Percentiles rank a stretch among this genome's conserved stretches.
Conservation (phyloP, 1,284 basidiomycete genomes). For the Earliella scabrosa region DNA sequence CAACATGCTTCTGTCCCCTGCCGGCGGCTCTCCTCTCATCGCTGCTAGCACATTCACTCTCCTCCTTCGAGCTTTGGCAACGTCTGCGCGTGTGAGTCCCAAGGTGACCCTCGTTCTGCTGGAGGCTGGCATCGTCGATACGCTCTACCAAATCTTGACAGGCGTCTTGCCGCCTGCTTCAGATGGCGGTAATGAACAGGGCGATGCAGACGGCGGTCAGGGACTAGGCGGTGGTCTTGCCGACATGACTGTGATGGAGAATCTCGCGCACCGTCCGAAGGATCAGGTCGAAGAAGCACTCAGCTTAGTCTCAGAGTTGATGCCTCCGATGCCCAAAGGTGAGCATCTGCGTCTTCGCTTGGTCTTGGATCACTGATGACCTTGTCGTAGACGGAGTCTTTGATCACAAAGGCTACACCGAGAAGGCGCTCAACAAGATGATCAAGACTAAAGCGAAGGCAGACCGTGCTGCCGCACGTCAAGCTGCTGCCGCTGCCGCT, state of each 20-base stretch:
- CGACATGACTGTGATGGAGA: conserved; percentile 98
- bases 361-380: conserved; percentile 17
- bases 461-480: conserved; percentile 70
- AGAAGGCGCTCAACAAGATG: conserved; percentile 79
- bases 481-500: conserved; percentile 40
- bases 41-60: conserved; percentile 87
- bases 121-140: conserved; percentile 90
- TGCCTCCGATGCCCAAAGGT: conserved; percentile 93
- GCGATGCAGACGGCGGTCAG: conserved; percentile 64
- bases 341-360: conserved; percentile 21
- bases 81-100: conserved; percentile 84
- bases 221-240: conserved; percentile 84
- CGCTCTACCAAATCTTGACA: conserved; percentile 91
- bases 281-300: conserved; percentile 95
- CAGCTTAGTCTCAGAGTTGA: conserved; percentile 84
- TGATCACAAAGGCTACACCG: conserved; percentile 88
- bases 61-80: conserved; percentile 85
- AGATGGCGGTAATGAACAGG: conserved; percentile 63
- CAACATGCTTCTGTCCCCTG: conserved; percentile 84
- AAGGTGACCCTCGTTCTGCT: conserved; percentile 85
- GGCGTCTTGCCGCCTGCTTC: conserved; percentile 81
- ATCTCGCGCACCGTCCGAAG: conserved; percentile 93
- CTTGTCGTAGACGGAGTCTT: conserved; percentile 82
- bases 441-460: conserved; percentile 80
- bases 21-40: conserved; percentile 84